phyloP scores from a whole-genome alignment of 2,329 filamentous ascomycete genomes.

The Colletotrichum brevisporum region DNA sequence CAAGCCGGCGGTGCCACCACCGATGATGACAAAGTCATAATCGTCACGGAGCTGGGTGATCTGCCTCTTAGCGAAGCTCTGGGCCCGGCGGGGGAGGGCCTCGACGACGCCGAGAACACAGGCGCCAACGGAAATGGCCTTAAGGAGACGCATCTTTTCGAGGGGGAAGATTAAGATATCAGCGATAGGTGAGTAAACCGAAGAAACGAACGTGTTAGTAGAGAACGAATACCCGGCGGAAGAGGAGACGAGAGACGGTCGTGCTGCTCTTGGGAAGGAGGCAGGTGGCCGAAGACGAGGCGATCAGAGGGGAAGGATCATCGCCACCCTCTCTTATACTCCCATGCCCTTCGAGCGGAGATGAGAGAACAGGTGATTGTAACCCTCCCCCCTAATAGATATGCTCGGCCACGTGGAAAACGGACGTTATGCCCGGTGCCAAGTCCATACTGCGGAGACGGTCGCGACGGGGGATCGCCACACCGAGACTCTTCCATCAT shows the following conservation, averaged over 20 bases:
- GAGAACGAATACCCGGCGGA: not conserved
- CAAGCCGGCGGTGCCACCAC: slow-evolving; percentile 51
- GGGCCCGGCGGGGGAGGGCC: slow-evolving; percentile 41
- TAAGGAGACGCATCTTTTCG: not conserved
- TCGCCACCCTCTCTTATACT: not conserved
- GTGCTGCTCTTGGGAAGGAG: not conserved
- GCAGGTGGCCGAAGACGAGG: not conserved
- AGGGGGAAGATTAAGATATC: not conserved
- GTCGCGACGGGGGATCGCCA: not conserved
- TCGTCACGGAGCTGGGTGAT: slow-evolving; percentile 46
- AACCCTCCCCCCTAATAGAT: not conserved
- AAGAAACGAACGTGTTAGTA: not conserved
- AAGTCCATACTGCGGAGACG: not conserved
- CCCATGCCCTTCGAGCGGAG: not conserved
- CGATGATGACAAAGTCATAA: slow-evolving; percentile 50
- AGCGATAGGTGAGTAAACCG: not conserved
- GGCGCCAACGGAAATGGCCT: not conserved
- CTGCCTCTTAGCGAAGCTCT: slow-evolving; percentile 43
- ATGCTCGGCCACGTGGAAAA: not conserved
- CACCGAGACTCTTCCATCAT: no score
- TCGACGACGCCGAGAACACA: slow-evolving; percentile 32
- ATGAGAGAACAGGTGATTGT: not conserved
- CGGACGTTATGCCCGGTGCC: not conserved
- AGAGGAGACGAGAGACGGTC: not conserved
- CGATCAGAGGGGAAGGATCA: not conserved